phyloP scores from a whole-genome alignment of 176 grass and related monocot genomes.

The Pharus latifolius region DNA sequence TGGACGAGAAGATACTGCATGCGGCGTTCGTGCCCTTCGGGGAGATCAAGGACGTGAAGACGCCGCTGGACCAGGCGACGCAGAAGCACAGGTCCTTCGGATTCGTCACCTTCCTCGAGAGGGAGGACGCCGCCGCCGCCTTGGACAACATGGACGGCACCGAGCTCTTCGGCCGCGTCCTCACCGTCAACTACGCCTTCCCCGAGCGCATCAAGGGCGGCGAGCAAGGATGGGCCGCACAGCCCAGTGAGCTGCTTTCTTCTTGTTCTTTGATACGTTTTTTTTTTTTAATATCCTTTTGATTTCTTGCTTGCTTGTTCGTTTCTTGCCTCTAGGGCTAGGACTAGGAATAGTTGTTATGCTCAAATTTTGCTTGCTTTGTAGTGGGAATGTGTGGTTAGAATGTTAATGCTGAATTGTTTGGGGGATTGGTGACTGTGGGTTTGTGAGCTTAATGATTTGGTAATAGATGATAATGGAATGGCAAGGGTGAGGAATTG shows the following conservation, averaged over 20 bases:
- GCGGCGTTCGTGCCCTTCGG: constrained; percentile 96
- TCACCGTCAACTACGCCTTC: constrained; percentile 94
- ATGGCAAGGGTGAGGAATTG: too few species aligned
- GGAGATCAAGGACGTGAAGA: constrained; percentile 98
- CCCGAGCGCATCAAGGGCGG: constrained; percentile 98
- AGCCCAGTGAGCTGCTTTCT: constrained; percentile 47
- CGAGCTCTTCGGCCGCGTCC: constrained; percentile 86
- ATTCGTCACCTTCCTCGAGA: constrained; percentile 95
- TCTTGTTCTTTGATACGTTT: background rate
- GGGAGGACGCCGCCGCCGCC: constrained; percentile 85
- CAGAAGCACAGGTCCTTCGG: constrained; percentile 99
- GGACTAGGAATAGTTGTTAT: background rate
- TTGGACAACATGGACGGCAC: constrained; percentile 99
- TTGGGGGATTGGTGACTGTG: background rate
- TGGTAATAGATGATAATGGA: background rate
- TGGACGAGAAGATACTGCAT: constrained; percentile 92
- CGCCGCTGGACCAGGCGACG: constrained; percentile 88
- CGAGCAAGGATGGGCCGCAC: constrained; percentile 94
- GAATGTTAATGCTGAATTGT: background rate
- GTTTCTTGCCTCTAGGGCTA: background rate
- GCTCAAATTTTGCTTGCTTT: background rate
- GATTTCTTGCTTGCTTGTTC: background rate
- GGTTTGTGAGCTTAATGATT: background rate
- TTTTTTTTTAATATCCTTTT: background rate
- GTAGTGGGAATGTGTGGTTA: background rate